phyloP scores from a whole-genome alignment of 495 filamentous ascomycete species.

The Hypoxylon fragiforme region DNA sequence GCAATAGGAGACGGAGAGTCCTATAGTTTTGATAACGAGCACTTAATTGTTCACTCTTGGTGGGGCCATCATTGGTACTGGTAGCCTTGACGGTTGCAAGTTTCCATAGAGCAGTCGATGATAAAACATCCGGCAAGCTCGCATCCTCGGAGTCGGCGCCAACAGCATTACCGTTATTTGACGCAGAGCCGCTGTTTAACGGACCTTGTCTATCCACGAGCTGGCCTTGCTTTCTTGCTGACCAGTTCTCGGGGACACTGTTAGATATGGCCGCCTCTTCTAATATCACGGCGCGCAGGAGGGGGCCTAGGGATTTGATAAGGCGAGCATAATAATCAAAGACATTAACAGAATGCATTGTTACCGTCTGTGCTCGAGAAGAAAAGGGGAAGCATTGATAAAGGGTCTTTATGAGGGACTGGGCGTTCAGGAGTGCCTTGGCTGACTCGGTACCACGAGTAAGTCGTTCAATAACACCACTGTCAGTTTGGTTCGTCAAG shows the following conservation, averaged over 20 bases:
- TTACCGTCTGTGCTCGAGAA: constrained; percentile 37
- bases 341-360: constrained; percentile 73
- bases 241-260: constrained; percentile 51
- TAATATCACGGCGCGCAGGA: constrained; percentile 77
- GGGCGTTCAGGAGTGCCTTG: constrained; percentile 74
- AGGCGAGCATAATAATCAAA: constrained; percentile 75
- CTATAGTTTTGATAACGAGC: constrained; percentile 74
- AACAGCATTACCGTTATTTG: constrained; percentile 6
- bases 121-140: constrained; percentile 24
- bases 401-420: constrained; percentile 72
- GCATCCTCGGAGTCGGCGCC: constrained; percentile 27
- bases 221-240: constrained; percentile 26
- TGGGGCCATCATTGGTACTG: constrained; percentile 22
- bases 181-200: not conserved
- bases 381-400: constrained; percentile 74
- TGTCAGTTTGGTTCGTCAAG: constrained; percentile 37
- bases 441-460: constrained; percentile 70
- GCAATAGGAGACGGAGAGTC: constrained; percentile 73
- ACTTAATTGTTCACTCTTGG: constrained; percentile 43
- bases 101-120: constrained; percentile 28
- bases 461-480: constrained; percentile 42
- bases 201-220: constrained; percentile 16
- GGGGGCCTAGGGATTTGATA: constrained; percentile 68
- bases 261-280: constrained; percentile 73
- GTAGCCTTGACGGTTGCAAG: constrained; percentile 18